Evolutionary conservation across 768 basidiomycete species (phyloP).

Genomic region (Tricholoma flavovirens): DNA sequence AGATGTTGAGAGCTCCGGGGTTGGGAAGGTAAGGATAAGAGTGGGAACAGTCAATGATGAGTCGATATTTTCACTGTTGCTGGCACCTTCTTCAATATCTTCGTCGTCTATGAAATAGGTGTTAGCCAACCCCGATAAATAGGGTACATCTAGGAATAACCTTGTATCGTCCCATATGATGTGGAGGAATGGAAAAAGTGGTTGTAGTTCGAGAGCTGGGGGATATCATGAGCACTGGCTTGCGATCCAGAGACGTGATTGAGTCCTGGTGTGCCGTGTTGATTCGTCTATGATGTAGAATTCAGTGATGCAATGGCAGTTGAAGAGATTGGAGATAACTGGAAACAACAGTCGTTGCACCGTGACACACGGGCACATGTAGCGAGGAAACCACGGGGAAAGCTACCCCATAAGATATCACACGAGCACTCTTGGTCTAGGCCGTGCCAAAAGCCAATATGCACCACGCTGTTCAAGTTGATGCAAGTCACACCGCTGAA

Average conservation of each 20-base stretch:
- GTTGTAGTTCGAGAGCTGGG: neutral
- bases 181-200: neutral
- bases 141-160: neutral
- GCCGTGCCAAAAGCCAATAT: too few species aligned
- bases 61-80: neutral
- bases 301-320: neutral
- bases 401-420: too few species aligned
- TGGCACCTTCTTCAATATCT: neutral
- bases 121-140: neutral
- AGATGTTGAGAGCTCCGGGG: neutral
- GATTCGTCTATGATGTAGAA: neutral
- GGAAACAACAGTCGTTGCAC: too few species aligned
- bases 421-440: too few species aligned
- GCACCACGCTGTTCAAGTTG: too few species aligned
- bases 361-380: neutral
- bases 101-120: too few species aligned
- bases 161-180: neutral
- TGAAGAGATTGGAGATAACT: neutral
- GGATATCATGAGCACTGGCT: neutral
- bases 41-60: neutral
- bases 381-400: neutral
- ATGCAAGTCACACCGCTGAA: neutral
- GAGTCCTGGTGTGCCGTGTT: neutral
- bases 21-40: neutral
- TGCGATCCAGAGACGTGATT: neutral